Percentiles rank a stretch among this genome's conserved stretches.
Evolutionary conservation across 495 filamentous ascomycete genomes (phyloP).

Genomic region (Baudoinia panamericana): DNA sequence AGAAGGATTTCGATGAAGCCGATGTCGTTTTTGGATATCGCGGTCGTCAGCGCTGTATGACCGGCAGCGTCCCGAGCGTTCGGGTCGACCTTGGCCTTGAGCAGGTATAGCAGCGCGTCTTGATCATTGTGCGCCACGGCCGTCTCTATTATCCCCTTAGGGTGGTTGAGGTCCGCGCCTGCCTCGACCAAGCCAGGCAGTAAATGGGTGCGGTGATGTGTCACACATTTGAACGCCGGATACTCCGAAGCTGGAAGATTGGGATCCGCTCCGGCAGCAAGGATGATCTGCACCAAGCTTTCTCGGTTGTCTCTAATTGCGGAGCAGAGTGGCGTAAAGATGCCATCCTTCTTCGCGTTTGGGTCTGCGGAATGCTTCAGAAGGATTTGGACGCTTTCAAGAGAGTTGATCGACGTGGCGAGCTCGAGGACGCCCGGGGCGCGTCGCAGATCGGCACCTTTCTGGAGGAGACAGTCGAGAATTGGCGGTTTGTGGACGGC

Average conservation of each 20-base stretch:
- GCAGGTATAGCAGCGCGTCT: conserved; percentile 36
- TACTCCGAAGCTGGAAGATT: conserved; percentile 42
- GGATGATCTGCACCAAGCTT: conserved; percentile 39
- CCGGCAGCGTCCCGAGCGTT: conserved; percentile 38
- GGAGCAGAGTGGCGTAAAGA: conserved; percentile 44
- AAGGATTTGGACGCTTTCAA: conserved; percentile 39
- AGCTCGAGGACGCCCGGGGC: conserved; percentile 38
- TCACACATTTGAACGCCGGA: conserved; percentile 44
- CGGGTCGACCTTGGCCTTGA: conserved; percentile 36
- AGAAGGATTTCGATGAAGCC: conserved; percentile 39
- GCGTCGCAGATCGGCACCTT: conserved; percentile 35
- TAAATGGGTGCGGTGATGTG: conserved; percentile 38
- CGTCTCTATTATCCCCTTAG: conserved; percentile 44
- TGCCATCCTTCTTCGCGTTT: conserved; percentile 42
- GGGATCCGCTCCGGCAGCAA: conserved; percentile 39
- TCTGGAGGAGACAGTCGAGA: conserved; percentile 32
- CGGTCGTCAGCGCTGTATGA: conserved; percentile 40
- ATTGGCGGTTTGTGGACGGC: conserved; percentile 31
- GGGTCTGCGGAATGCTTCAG: conserved; percentile 38
- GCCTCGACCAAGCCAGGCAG: conserved; percentile 37
- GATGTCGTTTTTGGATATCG: conserved; percentile 36
- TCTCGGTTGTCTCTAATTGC: conserved; percentile 41
- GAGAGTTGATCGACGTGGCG: conserved; percentile 35
- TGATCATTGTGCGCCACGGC: conserved; percentile 39
- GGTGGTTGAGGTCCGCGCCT: conserved; percentile 37